Base-by-base conservation (phyloP, 2,329 filamentous ascomycete species). In the Triangularia verruculosa region DNA sequence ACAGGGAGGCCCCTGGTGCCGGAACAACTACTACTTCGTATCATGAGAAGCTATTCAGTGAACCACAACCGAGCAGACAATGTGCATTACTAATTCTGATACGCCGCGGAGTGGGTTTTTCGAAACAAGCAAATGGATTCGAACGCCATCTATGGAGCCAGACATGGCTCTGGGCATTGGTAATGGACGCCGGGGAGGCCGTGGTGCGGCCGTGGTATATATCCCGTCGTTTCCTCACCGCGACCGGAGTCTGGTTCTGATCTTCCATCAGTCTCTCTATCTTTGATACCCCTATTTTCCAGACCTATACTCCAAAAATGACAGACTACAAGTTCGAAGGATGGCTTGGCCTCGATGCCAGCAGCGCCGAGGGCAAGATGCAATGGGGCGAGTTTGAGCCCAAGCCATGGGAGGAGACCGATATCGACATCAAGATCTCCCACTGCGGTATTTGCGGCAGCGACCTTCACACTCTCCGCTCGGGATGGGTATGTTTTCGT, bases 381-480 rank as follows among this genome's bases (percentile, higher is more conserved):
- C 72, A 77, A 30, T 85, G 83, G 82, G 77, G 76, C 47, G 75
- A 82, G 62, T 89, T 83, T 61, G 79, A 86, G 74, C 86, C 86
- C 39, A 89, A 89, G 78, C 75, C 77, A n/a, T 89, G 86, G 83
- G 82, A 86, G 53, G 87, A 89, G 72, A 83, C 80, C 25, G 86
- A 89, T 66, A 75, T 90, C 61, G 87, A 90, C 70, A 87, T 90
- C 68, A 79, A 84, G 70, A 77, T 90, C 67, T 83, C 84, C 2
- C 86, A 89, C 76, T 89, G 86, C 70, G 87, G 87, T 65, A 82
- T 90, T 67, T 90, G 87, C 71, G 87, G 85, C 61, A 83, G 82
- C 0, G 86, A 89, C 67, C 57, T 88, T 34, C 86, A 89, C 74
- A 82, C 78, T 4, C 77, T 89, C 3, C 78, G 81, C 39, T 84